A percentile compares a stretch with the other conserved stretches of the same genome.
Evolutionary conservation across 257 asterid genomes (phyloP).

Genomic region (Primulina huaijiensis): DNA sequence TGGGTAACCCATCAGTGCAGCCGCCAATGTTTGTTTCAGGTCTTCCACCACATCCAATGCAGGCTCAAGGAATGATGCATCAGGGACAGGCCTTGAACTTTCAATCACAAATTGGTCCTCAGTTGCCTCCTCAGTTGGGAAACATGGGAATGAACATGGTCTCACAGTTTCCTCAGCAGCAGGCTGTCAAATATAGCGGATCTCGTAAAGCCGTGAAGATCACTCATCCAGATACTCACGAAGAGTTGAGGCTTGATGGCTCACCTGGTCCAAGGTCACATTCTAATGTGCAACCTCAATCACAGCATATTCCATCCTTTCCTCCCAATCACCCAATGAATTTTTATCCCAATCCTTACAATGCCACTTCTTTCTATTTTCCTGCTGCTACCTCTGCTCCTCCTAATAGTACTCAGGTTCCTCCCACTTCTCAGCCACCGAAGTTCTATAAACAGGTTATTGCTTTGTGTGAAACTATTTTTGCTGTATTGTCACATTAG

Average conservation of each 20-base stretch:
- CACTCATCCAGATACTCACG: conserved; percentile 85
- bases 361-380: conserved; percentile 38
- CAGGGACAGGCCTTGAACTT: conserved; percentile 65
- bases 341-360: conserved; percentile 53
- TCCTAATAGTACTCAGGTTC: conserved; percentile 38
- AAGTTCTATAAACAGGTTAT: conserved; percentile 68
- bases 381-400: conserved; percentile 62
- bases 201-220: conserved; percentile 79
- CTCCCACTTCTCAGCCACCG: conserved; percentile 60
- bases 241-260: conserved; percentile 81
- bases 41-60: conserved; percentile 76
- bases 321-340: conserved; percentile 50
- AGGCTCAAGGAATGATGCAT: conserved; percentile 77
- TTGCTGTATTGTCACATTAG: conserved; percentile 3
- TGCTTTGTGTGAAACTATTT: conserved; percentile 8
- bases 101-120: conserved; percentile 65
- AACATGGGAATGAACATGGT: conserved; percentile 61
- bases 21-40: conserved; percentile 66
- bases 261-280: conserved; percentile 55
- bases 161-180: conserved; percentile 74
- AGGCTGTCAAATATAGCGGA: conserved; percentile 41
- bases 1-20: conserved; percentile 68
- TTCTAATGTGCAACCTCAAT: conserved; percentile 55
- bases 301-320: conserved; percentile 61
- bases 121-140: conserved; percentile 37